Evolutionary conservation across 441 rosid species (phyloP).

Genomic region (Corymbia calophylla): DNA sequence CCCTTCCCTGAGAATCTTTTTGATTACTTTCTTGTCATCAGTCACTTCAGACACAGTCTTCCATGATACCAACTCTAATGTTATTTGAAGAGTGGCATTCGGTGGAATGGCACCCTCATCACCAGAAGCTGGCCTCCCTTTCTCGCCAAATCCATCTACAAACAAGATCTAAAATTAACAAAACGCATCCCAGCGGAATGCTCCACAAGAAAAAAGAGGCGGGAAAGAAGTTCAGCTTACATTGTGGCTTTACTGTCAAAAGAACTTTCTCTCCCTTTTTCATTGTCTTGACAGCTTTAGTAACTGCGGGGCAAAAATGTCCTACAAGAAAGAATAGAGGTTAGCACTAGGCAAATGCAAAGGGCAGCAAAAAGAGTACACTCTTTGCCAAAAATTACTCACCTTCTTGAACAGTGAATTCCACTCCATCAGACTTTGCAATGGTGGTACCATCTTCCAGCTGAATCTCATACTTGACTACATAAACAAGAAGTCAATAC

Average conservation of each 20-base stretch:
- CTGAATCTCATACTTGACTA: constrained; percentile 69
- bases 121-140: constrained; percentile 55
- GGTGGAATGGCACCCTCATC: constrained; percentile 66
- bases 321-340: constrained; percentile 20
- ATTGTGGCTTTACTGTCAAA: constrained; percentile 78
- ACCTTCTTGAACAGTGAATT: constrained; percentile 66
- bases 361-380: not conserved
- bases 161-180: not conserved
- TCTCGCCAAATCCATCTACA: constrained; percentile 90
- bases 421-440: constrained; percentile 64
- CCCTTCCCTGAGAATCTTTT: constrained; percentile 76
- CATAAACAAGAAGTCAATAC: not conserved
- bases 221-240: constrained; percentile 22
- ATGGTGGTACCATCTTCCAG: constrained; percentile 73
- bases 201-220: not conserved
- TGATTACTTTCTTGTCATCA: constrained; percentile 72
- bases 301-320: constrained; percentile 67
- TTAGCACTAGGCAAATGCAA: not conserved
- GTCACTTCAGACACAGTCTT: constrained; percentile 75
- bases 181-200: not conserved
- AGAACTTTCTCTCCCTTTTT: constrained; percentile 75
- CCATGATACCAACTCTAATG: constrained; percentile 73
- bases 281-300: constrained; percentile 83
- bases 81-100: constrained; percentile 51
- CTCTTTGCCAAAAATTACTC: not conserved